Evolutionary conservation across 2,329 filamentous ascomycete species (phyloP), one percentile per base, ranked within the genome.

Genomic region (Keithomyces neogunnii): DNA sequence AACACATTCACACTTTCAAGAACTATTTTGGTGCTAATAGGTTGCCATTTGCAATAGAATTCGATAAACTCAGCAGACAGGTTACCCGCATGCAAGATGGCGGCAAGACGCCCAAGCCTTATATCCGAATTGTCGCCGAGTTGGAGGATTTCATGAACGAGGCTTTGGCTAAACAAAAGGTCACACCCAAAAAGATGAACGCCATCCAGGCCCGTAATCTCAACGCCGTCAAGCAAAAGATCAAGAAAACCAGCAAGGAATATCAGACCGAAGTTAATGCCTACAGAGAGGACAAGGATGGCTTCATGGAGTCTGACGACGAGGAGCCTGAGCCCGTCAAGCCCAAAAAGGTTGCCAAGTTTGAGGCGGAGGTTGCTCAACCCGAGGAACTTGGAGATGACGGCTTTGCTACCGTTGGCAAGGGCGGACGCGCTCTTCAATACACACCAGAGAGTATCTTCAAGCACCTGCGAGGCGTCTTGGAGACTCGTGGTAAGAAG

Each of bases 231-330:
- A 95, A 96, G 75, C 93, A 99, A 72, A 91, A 91, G 74, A 89
- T 99, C 76, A 91, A 92, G 82, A 97, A 96, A 82, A 92, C 92
- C 74, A 95, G 92, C 80, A 95, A 95, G 74, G 92, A 97, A 58
- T 92, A 92, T 73, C 82, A 89, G 65, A 76, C 80, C 56, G 88
- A 96, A 65, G 86, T 99, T 62, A 89, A 96, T 61, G 81, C 85
- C 57, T 99, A 92, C 76, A 81, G 88, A 60, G 85, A 82, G 57
- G 83, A 95, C 69, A 89, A 92, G 70, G 89, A 92, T 57, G 84
- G 74, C 19, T 97, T 86, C 73, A 90, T 96, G 88, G 84, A 87
- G 68, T 88, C 88, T 44, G 84, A 90, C 28, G 85, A 89, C 49
- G 87, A 91, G 57, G 85, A 87, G 62, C 85, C 85, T 61, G 73